Base-by-base conservation (phyloP, 2,329 filamentous ascomycete species). In the Aspergillus fischeri region DNA sequence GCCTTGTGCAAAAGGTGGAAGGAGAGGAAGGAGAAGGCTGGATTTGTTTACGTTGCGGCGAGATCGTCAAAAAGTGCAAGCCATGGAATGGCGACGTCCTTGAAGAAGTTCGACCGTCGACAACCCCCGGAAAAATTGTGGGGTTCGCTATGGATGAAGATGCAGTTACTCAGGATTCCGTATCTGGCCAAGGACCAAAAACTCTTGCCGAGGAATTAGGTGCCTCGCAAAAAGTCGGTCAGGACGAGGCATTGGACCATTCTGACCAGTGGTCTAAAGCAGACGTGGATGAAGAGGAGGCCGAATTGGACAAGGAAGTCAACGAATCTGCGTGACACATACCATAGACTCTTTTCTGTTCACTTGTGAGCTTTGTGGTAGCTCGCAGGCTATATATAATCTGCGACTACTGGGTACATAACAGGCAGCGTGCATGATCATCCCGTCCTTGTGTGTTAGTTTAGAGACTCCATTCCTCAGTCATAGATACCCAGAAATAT, bases 11-110 rank as follows among this genome's bases (percentile, higher is more conserved):
- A 57, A 86, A 90, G 58, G 82, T 99, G 47, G 93, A 97, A 74
- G 86, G 88, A 4, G 93, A 97, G 74, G 93, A 97, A 71, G 94
- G 93, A 32, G 91, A 97, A 69, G 93, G 93, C 2, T 97, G 92
- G 91, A 83, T 86, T 10, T 99, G 94, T 75, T 78, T 99, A 49
- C 84, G 94, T 21, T 99, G 94, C 69, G 92, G 92, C 20, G 89
- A 91, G 68, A 72, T 88, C 21, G 86, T 96, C 51, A 91, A 88
- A 70, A 86, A 92, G 71, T 97, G 93, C 74, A 87, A 86, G 71
- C 91, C 94, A 0, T 99, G 94, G 94, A 86, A 81, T 65, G 94
- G 94, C 25, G 94, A 97, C 73, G 89, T 97, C 20, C 74, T 97
- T 17, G 74, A 77, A 60, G 74, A 76, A 56, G 58, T 64, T 44